These are phyloP conservation scores for Deinandra increscens DNA, from an alignment of 129 eudicot species.

Conservation along the genomic window DNA sequence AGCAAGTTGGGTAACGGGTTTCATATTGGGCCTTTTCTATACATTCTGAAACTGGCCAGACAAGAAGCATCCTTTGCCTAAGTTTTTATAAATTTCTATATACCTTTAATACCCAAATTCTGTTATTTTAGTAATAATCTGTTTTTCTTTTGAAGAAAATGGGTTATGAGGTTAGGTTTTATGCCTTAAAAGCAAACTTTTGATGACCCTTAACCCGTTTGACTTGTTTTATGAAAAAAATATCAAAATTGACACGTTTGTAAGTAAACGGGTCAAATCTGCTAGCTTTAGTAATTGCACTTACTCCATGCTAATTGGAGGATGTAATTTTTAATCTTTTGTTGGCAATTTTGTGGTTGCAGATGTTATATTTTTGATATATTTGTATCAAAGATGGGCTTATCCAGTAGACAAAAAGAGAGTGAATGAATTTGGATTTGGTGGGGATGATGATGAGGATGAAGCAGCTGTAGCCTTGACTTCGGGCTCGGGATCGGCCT, in stretches of 20 bases:
- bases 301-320: slow-evolving; percentile 6
- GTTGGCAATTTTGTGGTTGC: slow-evolving; percentile 25
- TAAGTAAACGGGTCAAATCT: not conserved
- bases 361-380: slow-evolving; percentile 89
- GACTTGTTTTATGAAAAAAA: not conserved
- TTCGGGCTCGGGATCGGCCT: not conserved
- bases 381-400: slow-evolving; percentile 82
- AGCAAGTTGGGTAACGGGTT: not conserved
- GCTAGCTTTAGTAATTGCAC: too few relatives aligned
- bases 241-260: not conserved
- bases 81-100: not conserved
- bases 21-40: not conserved
- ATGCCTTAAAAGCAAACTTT: not conserved
- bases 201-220: not conserved
- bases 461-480: slow-evolving; percentile 31
- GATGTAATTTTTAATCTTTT: not conserved
- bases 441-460: slow-evolving; percentile 77
- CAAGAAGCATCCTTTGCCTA: not conserved
- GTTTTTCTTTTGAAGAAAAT: not conserved
- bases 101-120: not conserved
- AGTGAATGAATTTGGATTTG: slow-evolving; percentile 94
- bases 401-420: slow-evolving; percentile 94
- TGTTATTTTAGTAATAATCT: not conserved
- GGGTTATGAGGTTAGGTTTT: not conserved
- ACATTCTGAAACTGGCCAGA: too few relatives aligned